A percentile compares a stretch with the other conserved stretches of the same genome.
These are phyloP conservation scores for Zychaea mexicana DNA, from an alignment of 371 early-diverging fungal genomes.

Conservation along the genomic window DNA sequence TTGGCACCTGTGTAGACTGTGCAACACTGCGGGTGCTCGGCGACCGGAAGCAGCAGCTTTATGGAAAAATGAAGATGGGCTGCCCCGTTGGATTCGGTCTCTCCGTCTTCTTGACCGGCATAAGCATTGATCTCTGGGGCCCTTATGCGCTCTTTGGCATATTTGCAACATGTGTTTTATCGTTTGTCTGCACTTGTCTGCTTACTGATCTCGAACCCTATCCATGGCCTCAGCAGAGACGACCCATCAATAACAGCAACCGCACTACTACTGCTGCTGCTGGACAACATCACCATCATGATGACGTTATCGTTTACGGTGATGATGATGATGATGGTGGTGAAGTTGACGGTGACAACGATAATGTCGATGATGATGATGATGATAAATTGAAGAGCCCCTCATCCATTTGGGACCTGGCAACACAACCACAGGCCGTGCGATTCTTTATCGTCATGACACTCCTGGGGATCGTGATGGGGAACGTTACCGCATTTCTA, in stretches of 20 bases:
- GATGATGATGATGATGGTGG: neutral
- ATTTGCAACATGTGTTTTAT: conserved; percentile 18
- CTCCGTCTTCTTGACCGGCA: conserved; percentile 34
- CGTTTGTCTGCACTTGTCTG: conserved; percentile 20
- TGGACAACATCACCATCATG: neutral
- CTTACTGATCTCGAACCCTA: conserved; percentile 16
- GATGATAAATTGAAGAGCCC: neutral
- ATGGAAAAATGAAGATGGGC: conserved; percentile 38
- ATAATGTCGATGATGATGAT: neutral
- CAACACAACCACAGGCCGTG: conserved; percentile 16
- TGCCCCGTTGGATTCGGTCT: conserved; percentile 36
- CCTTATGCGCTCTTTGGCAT: conserved; percentile 33
- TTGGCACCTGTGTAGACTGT: conserved; percentile 30
- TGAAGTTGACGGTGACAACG: neutral
- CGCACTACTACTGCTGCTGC: too few relatives aligned
- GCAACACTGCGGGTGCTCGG: conserved; percentile 28
- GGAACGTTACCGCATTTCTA: conserved; percentile 30
- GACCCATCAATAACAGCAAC: neutral
- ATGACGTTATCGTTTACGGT: neutral
- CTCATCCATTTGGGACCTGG: conserved; percentile 27
- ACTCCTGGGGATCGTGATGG: conserved; percentile 25
- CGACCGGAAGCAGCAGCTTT: conserved; percentile 28
- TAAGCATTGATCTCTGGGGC: conserved; percentile 24
- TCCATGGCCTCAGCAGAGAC: neutral
- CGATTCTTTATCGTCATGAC: conserved; percentile 31